Conservation (phyloP, 2,329 filamentous ascomycete species). For the Mycosphaerella sp. region DNA sequence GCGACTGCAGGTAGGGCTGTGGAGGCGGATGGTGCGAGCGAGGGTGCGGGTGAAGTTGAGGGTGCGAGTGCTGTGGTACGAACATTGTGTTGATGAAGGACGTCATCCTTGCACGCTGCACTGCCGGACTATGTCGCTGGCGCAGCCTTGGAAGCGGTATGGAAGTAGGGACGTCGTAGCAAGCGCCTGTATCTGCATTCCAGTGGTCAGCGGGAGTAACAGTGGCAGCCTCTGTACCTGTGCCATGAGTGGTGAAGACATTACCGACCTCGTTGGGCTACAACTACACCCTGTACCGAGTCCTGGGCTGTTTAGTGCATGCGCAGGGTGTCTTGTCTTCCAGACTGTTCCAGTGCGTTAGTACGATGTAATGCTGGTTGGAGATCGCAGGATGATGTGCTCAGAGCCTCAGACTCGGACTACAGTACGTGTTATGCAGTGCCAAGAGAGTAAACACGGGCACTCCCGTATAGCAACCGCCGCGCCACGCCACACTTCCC, state of each 20-base stretch:
- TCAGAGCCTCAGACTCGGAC: too few relatives aligned
- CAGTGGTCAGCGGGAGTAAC: not conserved
- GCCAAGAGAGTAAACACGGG: too few relatives aligned
- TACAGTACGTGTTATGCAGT: too few relatives aligned
- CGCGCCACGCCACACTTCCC: too few relatives aligned
- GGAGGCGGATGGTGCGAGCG: not conserved
- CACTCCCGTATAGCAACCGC: too few relatives aligned
- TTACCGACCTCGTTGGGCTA: not conserved
- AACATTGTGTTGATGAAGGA: conserved; percentile 79
- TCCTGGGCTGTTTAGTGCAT: too few relatives aligned
- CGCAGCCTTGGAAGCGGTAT: not conserved
- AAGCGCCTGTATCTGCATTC: not conserved
- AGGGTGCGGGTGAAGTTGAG: too few relatives aligned
- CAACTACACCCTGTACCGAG: too few relatives aligned
- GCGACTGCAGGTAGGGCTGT: conserved; percentile 14
- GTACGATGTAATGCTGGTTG: not conserved
- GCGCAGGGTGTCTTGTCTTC: too few relatives aligned
- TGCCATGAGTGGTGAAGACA: not conserved
- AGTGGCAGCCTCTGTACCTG: not conserved
- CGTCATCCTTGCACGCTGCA: conserved; percentile 48
- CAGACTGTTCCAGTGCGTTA: not conserved
- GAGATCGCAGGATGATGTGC: conserved; percentile 17
- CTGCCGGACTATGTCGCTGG: not conserved
- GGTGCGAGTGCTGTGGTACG: conserved; percentile 39
- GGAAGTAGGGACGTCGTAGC: not conserved